Base-by-base conservation (phyloP, 2,329 filamentous ascomycete genomes). In the Aspergillus felis region DNA sequence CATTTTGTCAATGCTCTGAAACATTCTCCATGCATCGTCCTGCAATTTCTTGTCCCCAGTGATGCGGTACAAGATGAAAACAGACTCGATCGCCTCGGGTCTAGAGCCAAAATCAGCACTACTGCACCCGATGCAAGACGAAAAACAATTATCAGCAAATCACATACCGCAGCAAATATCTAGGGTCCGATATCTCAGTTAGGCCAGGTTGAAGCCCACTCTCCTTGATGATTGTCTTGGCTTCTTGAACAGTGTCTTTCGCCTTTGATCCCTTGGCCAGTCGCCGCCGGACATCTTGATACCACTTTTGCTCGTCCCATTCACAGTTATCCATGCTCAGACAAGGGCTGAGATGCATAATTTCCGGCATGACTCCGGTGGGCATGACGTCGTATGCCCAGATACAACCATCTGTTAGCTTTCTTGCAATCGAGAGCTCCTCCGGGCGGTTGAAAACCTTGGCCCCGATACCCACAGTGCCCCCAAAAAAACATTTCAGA, bases 321-420 rank as follows among this genome's bases (percentile, higher is more conserved):
- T 70, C 63, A 66, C 84, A 86, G 12, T 69, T 54, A 5, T 73
- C 64, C 5, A 65, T 54, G n/a, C 74, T 64, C 12, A 71, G 65
- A 66, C 84, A 87, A 9, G 79, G 74, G 5, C 80, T 72, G 57
- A 84, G 76, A 48, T 80, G 73, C 60, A 84, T 81, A 14, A 77
- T 71, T 66, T 87, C 85, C 1, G 84, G 83, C 84, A 87, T 87
- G 56, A 87, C 81, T 1, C 84, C 84, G 1, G 81, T 74, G 0
- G 82, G 80, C 57, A 81, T 81, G 7, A 77, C 72, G 57, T 82
- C 78, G 68, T 87, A 87, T 0, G 82, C 80, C 83, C 84, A 87
- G 29, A 86, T 80, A 65, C 84, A 87, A 2, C 82, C 82, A 54
- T 87, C 80, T 0, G 82, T 81, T 49, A 87, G 71, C 63, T 83